phyloP scores from a whole-genome alignment of 2,329 filamentous ascomycete species.

The Aplosporella prunicola region DNA sequence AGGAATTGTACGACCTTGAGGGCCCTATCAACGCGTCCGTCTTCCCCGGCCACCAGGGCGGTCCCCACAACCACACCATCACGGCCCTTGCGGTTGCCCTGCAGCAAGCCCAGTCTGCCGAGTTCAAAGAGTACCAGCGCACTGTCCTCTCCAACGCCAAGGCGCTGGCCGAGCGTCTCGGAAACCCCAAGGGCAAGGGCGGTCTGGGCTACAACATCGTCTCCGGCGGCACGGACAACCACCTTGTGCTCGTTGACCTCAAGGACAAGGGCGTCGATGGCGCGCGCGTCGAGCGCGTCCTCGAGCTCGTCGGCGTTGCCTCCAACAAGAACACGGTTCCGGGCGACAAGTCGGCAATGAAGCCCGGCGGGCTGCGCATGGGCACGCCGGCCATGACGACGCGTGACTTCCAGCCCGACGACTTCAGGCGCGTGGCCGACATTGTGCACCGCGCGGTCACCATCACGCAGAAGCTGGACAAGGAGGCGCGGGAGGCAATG shows the following conservation, averaged over 20 bases:
- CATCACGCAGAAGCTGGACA: constrained; percentile 33
- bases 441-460: constrained; percentile 33
- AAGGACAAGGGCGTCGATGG: constrained; percentile 81
- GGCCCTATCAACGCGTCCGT: constrained; percentile 97
- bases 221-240: constrained; percentile 90
- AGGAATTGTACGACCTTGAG: constrained; percentile 91
- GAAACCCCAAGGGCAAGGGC: constrained; percentile 60
- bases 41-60: constrained; percentile 97
- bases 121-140: constrained; percentile 91
- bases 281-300: constrained; percentile 87
- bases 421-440: constrained; percentile 63
- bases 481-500: constrained; percentile 29
- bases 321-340: constrained; percentile 99
- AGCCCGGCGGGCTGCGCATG: constrained; percentile 88
- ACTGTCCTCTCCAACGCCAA: constrained; percentile 91
- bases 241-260: constrained; percentile 93
- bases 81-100: constrained; percentile 90
- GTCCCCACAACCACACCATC: constrained; percentile 99
- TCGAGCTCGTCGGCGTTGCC: constrained; percentile 97
- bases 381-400: constrained; percentile 96
- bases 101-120: constrained; percentile 80
- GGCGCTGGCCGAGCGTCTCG: constrained; percentile 63
- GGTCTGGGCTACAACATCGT: constrained; percentile 87
- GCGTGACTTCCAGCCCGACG: constrained; percentile 82
- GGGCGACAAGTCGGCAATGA: constrained; percentile 93